Base-by-base conservation (phyloP, 2,329 filamentous ascomycete genomes). In the Colletotrichum theobromicola region DNA sequence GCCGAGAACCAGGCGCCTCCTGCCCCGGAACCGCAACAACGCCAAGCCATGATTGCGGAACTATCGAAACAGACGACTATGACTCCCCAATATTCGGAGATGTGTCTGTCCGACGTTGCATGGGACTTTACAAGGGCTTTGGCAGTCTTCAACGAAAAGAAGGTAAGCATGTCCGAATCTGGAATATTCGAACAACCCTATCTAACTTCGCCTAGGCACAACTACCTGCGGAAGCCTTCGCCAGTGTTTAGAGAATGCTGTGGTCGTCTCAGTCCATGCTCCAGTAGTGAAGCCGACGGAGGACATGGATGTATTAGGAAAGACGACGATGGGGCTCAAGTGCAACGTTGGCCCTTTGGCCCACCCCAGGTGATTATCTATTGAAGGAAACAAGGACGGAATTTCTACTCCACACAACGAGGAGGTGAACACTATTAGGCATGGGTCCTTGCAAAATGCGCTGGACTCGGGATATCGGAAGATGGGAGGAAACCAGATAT, bases 121-220 rank as follows among this genome's bases (percentile, higher is more conserved):
- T 98, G 95, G 95, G 91, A 97, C 81, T 91, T 96, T 63, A 90
- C 94, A 46, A 90, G 90, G 77, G 96, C 96, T 3, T 85, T 96
- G 77, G 86, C 89, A 68, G 91, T 94, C 35, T 98, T 98, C 81
- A 90, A 93, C 76, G 90, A 93, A 77, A 92, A 94, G 72, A 95
- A 93, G 88, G 94, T 94, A 86, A 81, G 87, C 79, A 32, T n/a
- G 7, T 55, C 63, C 32, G 32, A 37, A 67, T 62, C 46, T 46
- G 34, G 15, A 73, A 58, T 50, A 16, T 28, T 58, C 55, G 30
- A 37, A 34, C n/a, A 32, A 63, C 60, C 21, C 42, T 61, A 53
- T 32, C 63, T 75, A 73, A 74, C 28, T n/a, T 61, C 50, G 57
- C 61, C 21, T 42, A 88, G 86, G 81, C 83, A 21, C 81, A 87